phyloP scores from a whole-genome alignment of 2,329 filamentous ascomycete species.

The Ambrosiella beaveri region DNA sequence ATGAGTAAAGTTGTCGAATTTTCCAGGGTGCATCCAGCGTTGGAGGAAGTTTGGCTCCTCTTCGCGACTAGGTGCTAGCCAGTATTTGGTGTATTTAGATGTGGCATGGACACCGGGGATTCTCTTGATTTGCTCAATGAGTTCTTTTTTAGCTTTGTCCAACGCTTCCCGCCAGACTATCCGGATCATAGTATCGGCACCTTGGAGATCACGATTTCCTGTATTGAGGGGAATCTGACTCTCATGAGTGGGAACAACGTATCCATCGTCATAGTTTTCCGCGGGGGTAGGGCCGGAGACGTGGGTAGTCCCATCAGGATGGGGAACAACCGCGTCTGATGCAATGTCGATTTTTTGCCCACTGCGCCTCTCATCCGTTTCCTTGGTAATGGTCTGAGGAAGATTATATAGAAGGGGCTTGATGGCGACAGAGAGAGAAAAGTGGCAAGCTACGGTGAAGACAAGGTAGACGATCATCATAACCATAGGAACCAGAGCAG shows the following conservation, averaged over 20 bases:
- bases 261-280: conserved; percentile 14
- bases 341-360: conserved; percentile 12
- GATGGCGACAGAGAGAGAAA: conserved; percentile 55
- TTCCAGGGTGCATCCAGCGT: conserved; percentile 62
- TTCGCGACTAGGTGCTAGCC: conserved; percentile 17
- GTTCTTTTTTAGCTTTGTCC: conserved; percentile 21
- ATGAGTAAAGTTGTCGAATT: conserved; percentile 53
- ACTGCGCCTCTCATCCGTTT: conserved; percentile 16
- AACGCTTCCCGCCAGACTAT: conserved; percentile 15
- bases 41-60: conserved; percentile 33
- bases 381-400: conserved; percentile 50
- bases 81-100: conserved; percentile 15
- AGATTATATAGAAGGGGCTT: conserved; percentile 62
- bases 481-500: conserved; percentile 49
- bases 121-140: conserved; percentile 11
- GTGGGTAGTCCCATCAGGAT: neutral
- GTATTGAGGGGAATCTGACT: conserved; percentile 12
- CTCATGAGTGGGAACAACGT: conserved; percentile 15
- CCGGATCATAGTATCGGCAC: conserved; percentile 20
- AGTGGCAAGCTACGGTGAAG: conserved; percentile 60
- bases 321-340: conserved; percentile 10
- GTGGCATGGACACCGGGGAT: conserved; percentile 16
- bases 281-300: neutral
- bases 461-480: conserved; percentile 62
- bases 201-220: conserved; percentile 22